Base-by-base conservation (phyloP, 495 filamentous ascomycete genomes). In the Penicillium paradoxum region DNA sequence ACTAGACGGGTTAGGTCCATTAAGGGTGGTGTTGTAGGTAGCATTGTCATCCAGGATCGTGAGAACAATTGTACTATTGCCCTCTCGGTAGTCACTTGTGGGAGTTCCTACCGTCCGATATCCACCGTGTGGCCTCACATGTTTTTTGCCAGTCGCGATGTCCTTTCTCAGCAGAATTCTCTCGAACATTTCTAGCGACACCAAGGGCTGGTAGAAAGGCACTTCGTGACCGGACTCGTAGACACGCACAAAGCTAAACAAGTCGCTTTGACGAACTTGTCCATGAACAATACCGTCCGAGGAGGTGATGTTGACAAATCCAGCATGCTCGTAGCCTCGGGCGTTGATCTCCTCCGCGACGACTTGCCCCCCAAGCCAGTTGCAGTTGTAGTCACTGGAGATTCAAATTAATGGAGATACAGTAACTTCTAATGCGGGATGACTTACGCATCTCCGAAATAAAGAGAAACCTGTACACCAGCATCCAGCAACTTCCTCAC, bases 221-320 rank as follows among this genome's bases (percentile, higher is more conserved):
- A 88, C 80, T 45, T 82, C 78, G 59, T 91, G 87, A 0, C 87
- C 87, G 10, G 83, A 81, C 56, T 88, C 74, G 62, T 84, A 89
- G 9, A 89, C 74, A 2, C 86, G 77, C 24, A 79, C 76, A 64
- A 89, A 91, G 27, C 82, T 83, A 53, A 88, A 83, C 62, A 84
- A 81, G 18, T 80, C 85, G 49, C 78, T 78, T 56, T 89, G 84
- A 9, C 84, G 78, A 21, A 87, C 83, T 40, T 82, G 80, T 4
- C 87, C 87, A 49, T 84, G 80, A 8, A 79, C 73, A 22, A 83
- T 63, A 14, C 65, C 70, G 58, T 85, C 81, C n/a, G 70, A 71
- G 1, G 81, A 83, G 3, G 58, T 66, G 25, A 84, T 65, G 53
- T 84, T 77, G 18, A 70, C 67, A 59, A 77, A 84, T 0, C 81